A percentile compares a stretch with the other conserved stretches of the same genome.
Evolutionary conservation across 2,329 filamentous ascomycete genomes (phyloP).

Genomic region (Talaromyces sp.): DNA sequence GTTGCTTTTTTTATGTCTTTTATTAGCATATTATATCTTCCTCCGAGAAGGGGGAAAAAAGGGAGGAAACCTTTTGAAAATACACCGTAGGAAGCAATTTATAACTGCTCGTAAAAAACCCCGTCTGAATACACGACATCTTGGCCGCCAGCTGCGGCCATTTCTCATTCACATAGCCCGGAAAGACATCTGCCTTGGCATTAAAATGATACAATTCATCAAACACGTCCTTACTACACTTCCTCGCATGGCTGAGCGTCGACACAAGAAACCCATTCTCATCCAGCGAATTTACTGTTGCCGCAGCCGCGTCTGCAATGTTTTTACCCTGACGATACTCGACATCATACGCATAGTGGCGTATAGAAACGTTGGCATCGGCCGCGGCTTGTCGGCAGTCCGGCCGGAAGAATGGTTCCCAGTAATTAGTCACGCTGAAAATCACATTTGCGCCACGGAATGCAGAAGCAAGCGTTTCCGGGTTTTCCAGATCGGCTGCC

Average conservation of each 20-base stretch:
- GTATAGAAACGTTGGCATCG: slow-evolving; percentile 36
- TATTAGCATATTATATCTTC: not conserved
- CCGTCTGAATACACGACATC: slow-evolving; percentile 47
- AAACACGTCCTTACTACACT: slow-evolving; percentile 42
- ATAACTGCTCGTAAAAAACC: slow-evolving; percentile 47
- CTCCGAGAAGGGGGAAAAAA: not conserved
- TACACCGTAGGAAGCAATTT: slow-evolving; percentile 43
- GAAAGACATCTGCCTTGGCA: slow-evolving; percentile 49
- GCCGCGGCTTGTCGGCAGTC: slow-evolving; percentile 37
- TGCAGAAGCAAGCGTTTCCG: slow-evolving; percentile 39
- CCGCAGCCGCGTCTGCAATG: slow-evolving; percentile 29
- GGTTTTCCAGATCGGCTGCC: slow-evolving; percentile 47
- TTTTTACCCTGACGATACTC: slow-evolving; percentile 20
- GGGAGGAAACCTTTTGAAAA: slow-evolving; percentile 38
- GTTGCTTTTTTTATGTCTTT: slow-evolving; percentile 20
- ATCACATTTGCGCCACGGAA: slow-evolving; percentile 44
- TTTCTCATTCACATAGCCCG: slow-evolving; percentile 38
- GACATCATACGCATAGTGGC: slow-evolving; percentile 20
- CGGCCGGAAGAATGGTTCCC: slow-evolving; percentile 41
- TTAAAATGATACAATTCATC: slow-evolving; percentile 46
- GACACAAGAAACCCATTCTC: slow-evolving; percentile 48
- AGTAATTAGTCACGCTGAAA: slow-evolving; percentile 51
- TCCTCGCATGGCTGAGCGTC: slow-evolving; percentile 45
- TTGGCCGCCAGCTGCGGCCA: slow-evolving; percentile 44
- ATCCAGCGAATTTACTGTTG: slow-evolving; percentile 36